Evolutionary conservation across 1,284 basidiomycete species (phyloP), one percentile per base, ranked within the genome.

Genomic region (Cryptococcus floricola): DNA sequence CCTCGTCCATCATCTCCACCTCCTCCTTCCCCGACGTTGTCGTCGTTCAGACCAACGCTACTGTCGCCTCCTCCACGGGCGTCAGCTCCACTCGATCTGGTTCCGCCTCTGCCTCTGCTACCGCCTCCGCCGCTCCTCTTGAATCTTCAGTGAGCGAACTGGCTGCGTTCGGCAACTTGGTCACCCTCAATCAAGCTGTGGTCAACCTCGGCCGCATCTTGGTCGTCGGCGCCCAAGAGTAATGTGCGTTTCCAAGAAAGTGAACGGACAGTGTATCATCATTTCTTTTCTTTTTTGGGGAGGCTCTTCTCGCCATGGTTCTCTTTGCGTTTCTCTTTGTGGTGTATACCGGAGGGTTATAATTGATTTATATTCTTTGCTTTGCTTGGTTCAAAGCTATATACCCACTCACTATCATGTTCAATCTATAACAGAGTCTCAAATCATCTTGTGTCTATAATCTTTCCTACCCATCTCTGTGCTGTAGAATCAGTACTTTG

Each of bases 191-290:
- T 59, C 63, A 69, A 49, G 62, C 64, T 14, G 70, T 74, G 6
- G 62, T 69, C 16, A 56, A 65, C 39, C 52, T 71, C 18, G 75
- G 75, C 46, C 56, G 67, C 54, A 58, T 76, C 43, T 60, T 74
- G 51, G 69, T 70, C 31, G 61, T 68, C 31, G 69, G 66, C 23
- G 71, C 66, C 39, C 48, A 62, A 27, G 53, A 56, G 34, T 60
- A 54, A 38, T 18, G 31, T 34, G 31, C 41, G 14, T 42, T 23
- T 7, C 0, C 41, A 42, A 42, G 39, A 42, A n/a, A 13, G 1
- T 16, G 19, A 42, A 42, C 41, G 41, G 41, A 34, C 31, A 34
- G 31, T 34, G 31, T 34, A 34, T 34, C 31, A 34, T 34, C 31
- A 34, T 34, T 34, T 10, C 31, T 5, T 34, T 23, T 23, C 23